These are phyloP conservation scores for Mucor irregularis DNA, from an alignment of 371 early-diverging fungal species.

Conservation along the genomic window DNA sequence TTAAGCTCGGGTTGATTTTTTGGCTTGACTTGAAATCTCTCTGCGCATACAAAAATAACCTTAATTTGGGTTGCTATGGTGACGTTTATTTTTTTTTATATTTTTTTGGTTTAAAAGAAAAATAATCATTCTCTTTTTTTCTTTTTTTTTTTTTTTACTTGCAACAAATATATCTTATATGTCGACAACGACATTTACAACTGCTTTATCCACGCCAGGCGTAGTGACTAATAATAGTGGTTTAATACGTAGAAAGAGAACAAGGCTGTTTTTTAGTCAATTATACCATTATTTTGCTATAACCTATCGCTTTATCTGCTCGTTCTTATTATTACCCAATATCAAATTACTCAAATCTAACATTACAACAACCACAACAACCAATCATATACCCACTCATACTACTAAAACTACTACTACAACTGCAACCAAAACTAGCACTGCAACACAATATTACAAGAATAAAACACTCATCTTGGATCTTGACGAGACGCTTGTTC, in stretches of 20 bases:
- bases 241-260: constrained; percentile 5
- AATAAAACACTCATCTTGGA: constrained; percentile 92
- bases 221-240: constrained; percentile 1
- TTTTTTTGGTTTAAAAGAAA: background rate
- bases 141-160: background rate
- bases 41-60: no score
- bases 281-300: constrained; percentile 16
- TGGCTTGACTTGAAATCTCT: background rate
- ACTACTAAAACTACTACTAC: background rate
- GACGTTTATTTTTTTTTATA: background rate
- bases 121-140: constrained; percentile 6
- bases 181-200: constrained; percentile 16
- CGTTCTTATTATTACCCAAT: constrained; percentile 1
- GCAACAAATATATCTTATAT: background rate
- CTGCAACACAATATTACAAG: constrained; percentile 36
- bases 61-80: no score
- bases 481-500: constrained; percentile 96
- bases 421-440: constrained; percentile 10
- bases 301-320: constrained; percentile 12
- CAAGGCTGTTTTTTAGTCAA: constrained; percentile 14
- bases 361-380: background rate
- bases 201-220: constrained; percentile 8
- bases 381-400: background rate
- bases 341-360: background rate
- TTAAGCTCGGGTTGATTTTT: background rate